Evolutionary conservation across 139 green algal genomes (phyloP).

Genomic region (Desmodesmus armatus): DNA sequence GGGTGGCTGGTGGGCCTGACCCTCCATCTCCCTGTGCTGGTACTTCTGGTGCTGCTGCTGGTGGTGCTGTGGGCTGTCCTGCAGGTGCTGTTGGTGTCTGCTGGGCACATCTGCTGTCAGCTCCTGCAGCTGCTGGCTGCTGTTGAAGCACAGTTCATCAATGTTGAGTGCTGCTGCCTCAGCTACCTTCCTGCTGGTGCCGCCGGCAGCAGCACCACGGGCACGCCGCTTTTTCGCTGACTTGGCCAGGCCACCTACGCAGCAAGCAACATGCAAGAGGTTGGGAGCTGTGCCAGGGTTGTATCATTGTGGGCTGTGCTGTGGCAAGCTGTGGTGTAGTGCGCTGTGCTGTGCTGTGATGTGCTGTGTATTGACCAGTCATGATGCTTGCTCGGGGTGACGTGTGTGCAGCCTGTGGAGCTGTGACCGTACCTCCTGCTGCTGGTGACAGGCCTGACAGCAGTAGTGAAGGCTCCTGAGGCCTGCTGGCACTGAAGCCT

Average conservation of each 20-base stretch:
- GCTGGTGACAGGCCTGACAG: constrained; percentile 30
- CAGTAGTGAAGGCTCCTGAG: constrained; percentile 9
- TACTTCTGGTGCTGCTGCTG: not conserved
- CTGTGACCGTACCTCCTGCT: not conserved
- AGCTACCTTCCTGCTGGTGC: constrained; percentile 15
- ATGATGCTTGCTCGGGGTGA: not conserved
- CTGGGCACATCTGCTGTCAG: not conserved
- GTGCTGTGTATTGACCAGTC: too few species aligned
- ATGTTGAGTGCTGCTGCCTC: constrained; percentile 19
- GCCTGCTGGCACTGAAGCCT: not conserved
- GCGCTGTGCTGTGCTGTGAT: too few species aligned
- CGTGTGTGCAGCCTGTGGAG: not conserved
- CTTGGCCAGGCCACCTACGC: not conserved
- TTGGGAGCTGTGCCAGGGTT: not conserved
- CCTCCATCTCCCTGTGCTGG: not conserved
- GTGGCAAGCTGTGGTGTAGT: too few species aligned
- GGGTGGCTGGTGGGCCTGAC: too few species aligned
- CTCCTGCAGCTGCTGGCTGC: not conserved
- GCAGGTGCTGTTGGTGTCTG: too few species aligned
- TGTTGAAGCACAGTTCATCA: not conserved
- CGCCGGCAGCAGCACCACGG: not conserved
- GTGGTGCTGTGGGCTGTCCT: too few species aligned
- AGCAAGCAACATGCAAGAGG: not conserved
- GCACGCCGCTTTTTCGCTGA: constrained; percentile 3
- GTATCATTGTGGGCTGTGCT: not conserved